phyloP scores from a whole-genome alignment of 2,329 filamentous ascomycete species.

The Apiospora pterosperma region DNA sequence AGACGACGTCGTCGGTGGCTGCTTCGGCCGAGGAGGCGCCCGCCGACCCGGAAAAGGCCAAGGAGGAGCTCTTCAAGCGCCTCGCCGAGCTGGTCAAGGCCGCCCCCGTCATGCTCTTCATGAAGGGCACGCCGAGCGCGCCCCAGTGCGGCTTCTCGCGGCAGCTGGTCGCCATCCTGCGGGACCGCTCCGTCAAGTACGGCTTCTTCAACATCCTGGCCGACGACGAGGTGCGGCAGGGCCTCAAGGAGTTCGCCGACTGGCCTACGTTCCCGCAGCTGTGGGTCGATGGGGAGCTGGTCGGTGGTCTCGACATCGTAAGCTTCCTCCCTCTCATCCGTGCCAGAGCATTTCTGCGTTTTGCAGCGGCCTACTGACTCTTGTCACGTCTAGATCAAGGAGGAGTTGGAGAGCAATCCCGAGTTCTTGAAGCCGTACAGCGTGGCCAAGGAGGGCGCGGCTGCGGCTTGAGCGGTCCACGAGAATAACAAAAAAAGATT shows the following conservation, averaged over 20 bases:
- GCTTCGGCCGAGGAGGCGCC: constrained; percentile 24
- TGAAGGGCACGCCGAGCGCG: constrained; percentile 89
- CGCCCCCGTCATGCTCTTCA: constrained; percentile 96
- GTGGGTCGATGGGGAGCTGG: constrained; percentile 85
- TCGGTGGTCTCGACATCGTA: constrained; percentile 95
- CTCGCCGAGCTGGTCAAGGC: constrained; percentile 86
- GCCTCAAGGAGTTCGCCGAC: constrained; percentile 94
- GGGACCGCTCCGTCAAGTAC: constrained; percentile 90
- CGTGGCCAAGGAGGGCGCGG: constrained; percentile 40
- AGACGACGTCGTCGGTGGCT: constrained; percentile 18
- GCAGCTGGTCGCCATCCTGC: constrained; percentile 80
- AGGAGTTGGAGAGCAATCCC: constrained; percentile 80
- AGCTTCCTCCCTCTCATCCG: constrained; percentile 31
- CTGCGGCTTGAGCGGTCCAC: constrained; percentile 24
- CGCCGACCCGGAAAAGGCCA: constrained; percentile 55
- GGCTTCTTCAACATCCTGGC: constrained; percentile 99
- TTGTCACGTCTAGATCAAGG: constrained; percentile 66
- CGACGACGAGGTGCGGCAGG: constrained; percentile 94
- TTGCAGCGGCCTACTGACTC: neutral
- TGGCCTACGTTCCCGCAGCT: constrained; percentile 98
- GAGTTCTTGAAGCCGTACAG: constrained; percentile 79
- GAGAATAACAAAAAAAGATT: neutral
- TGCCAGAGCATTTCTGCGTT: too few relatives aligned
- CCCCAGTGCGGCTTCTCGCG: constrained; percentile 92
- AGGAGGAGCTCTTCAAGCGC: constrained; percentile 81